Base-by-base conservation (phyloP, 2,329 filamentous ascomycete genomes). In the Claviceps digitariae region DNA sequence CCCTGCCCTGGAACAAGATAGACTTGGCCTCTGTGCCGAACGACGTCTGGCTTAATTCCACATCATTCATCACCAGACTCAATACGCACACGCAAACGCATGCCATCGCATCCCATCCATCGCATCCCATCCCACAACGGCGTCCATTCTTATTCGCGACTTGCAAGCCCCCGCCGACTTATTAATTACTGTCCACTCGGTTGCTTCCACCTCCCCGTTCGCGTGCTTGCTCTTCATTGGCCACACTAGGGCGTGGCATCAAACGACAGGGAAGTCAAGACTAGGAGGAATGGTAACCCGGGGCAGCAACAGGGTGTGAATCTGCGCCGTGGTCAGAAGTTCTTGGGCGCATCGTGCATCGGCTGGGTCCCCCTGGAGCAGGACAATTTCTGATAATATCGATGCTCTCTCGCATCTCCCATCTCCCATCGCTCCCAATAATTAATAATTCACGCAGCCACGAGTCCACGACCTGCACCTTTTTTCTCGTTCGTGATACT, bases 141-240 rank as follows among this genome's bases (percentile, higher is more conserved):
- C 13, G 4, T 45, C 43, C 43, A 17, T 45, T 17, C 21, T 45
- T 27, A 45, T 27, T 45, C 43, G 43, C 43, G 27, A 25, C 6
- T 8, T 13, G 13, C 20, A 25, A 44, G 41, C 21, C 41, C 40
- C 12, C 21, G 25, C 2, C 21, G 41, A 15, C 10, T 23, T 23
- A 27, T 21, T 3, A 29, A 29, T 10, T 10, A 10, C 27, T 34
- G 31, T 34, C 44, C 31, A 10, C 31, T 36, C 47, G 31, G 31
- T 38, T 29, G 31, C 47, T 48, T 51, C 40, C 49, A 44, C 27
- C 17, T 29, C 15, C 52, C 41, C 23, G 15, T 53, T 40, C 29
- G 27, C n/a, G 8, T 36, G 25, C 27, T 36, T 38, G 41, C 21
- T 25, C 47, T 6, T 50, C 41, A 54, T 54, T 54, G 52, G 48